Conservation (phyloP, 78 protist species). For the Dictyostelium purpureum region DNA sequence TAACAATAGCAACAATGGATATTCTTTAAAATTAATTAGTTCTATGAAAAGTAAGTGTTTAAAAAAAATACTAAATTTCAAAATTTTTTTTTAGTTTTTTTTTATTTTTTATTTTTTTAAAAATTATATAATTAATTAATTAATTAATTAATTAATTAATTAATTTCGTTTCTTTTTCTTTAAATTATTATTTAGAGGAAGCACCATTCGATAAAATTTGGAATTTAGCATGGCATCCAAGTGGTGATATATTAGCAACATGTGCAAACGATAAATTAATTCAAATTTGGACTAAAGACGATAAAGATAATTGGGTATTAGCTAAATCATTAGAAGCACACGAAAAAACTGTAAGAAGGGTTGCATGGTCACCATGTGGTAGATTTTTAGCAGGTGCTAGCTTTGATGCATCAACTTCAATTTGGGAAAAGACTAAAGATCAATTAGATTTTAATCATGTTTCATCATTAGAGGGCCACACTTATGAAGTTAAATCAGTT, state of each 20-base stretch:
- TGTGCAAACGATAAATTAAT: constrained; percentile 91
- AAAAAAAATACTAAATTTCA: too few relatives aligned
- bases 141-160: too few relatives aligned
- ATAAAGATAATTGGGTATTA: constrained; percentile 7
- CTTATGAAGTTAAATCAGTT: constrained; percentile 94
- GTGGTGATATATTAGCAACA: constrained; percentile 86
- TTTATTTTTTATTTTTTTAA: too few relatives aligned
- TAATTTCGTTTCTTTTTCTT: too few relatives aligned
- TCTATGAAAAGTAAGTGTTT: background rate
- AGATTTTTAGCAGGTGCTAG: constrained; percentile 82
- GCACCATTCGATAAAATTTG: constrained; percentile 84
- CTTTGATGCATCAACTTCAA: constrained; percentile 88
- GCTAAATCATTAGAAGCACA: constrained; percentile 62
- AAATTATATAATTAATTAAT: background rate
- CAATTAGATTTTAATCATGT: constrained; percentile 55
- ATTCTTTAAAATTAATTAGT: background rate
- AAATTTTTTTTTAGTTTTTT: background rate
- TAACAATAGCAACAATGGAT: background rate
- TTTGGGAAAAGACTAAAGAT: constrained; percentile 63
- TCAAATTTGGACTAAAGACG: constrained; percentile 78
- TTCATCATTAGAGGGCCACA: constrained; percentile 96
- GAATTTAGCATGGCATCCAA: constrained; percentile 89
- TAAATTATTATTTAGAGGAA: background rate
- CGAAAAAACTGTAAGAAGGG: constrained; percentile 86
- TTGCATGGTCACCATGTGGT: constrained; percentile 91